Conservation (phyloP, 495 filamentous ascomycete genomes). For the Xylaria venustula region DNA sequence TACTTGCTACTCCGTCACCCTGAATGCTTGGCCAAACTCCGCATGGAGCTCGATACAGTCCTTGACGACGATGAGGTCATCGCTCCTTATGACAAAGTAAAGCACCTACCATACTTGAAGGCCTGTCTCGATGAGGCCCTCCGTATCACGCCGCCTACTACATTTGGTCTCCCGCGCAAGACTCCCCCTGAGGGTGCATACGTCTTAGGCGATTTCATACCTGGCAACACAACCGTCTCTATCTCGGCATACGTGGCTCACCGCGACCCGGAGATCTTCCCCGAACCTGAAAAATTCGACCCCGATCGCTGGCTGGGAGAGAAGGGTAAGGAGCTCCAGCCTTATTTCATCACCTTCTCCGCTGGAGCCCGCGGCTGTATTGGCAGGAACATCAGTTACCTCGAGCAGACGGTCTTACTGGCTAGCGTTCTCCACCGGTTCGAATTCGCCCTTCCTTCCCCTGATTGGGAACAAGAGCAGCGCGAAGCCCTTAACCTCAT, state of each 20-base stretch:
- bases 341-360: constrained; percentile 44
- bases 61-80: constrained; percentile 44
- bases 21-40: constrained; percentile 29
- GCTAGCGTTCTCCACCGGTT: constrained; percentile 23
- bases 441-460: constrained; percentile 37
- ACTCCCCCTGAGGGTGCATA: not conserved
- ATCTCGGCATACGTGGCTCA: constrained; percentile 21
- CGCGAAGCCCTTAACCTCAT: constrained; percentile 27
- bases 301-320: not conserved
- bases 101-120: constrained; percentile 46
- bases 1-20: constrained; percentile 39
- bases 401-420: constrained; percentile 36
- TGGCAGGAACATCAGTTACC: constrained; percentile 44
- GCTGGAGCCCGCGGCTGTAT: constrained; percentile 43
- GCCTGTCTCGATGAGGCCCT: constrained; percentile 40
- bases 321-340: constrained; percentile 42
- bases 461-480: constrained; percentile 37
- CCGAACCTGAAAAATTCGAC: constrained; percentile 38
- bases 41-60: constrained; percentile 50
- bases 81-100: constrained; percentile 20
- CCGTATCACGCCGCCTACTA: not conserved
- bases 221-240: constrained; percentile 16
- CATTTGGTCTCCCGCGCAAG: not conserved
- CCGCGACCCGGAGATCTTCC: constrained; percentile 38
- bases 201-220: constrained; percentile 16